Conservation (phyloP, 2,329 filamentous ascomycete genomes). For the Stagonosporopsis cucurbitacearum region DNA sequence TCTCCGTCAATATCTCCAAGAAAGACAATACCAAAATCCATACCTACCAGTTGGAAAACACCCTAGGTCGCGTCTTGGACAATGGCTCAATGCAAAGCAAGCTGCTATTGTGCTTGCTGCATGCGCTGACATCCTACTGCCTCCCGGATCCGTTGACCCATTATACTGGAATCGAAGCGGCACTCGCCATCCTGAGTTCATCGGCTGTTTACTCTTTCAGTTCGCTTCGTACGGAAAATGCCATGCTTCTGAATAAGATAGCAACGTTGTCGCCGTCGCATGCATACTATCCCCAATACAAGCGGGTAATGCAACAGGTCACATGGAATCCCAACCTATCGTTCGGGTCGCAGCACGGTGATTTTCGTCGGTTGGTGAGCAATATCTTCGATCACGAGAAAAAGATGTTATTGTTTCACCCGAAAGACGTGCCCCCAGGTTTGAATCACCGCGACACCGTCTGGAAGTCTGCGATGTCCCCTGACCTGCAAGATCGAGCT, state of each 20-base stretch:
- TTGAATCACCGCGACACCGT: not conserved
- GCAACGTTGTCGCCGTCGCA: slow-evolving; percentile 45
- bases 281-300: slow-evolving; percentile 53
- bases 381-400: slow-evolving; percentile 34
- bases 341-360: slow-evolving; percentile 39
- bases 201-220: slow-evolving; percentile 54
- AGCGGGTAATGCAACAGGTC: slow-evolving; percentile 53
- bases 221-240: slow-evolving; percentile 35
- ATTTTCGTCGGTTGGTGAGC: slow-evolving; percentile 30
- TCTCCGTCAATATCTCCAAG: slow-evolving; percentile 21
- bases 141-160: slow-evolving; percentile 58
- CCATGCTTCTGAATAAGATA: slow-evolving; percentile 35
- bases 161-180: slow-evolving; percentile 62
- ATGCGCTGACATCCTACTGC: slow-evolving; percentile 62
- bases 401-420: slow-evolving; percentile 25
- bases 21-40: slow-evolving; percentile 42
- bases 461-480: slow-evolving; percentile 11
- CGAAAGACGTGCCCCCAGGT: slow-evolving; percentile 4
- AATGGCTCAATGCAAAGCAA: slow-evolving; percentile 61
- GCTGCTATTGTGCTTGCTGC: slow-evolving; percentile 59
- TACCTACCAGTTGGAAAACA: slow-evolving; percentile 57
- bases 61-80: slow-evolving; percentile 59
- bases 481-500: slow-evolving; percentile 36
- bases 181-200: slow-evolving; percentile 57
- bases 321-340: slow-evolving; percentile 52